These are phyloP conservation scores for Syncephalastrum sp. DNA, from an alignment of 371 early-diverging fungal genomes.

Conservation along the genomic window DNA sequence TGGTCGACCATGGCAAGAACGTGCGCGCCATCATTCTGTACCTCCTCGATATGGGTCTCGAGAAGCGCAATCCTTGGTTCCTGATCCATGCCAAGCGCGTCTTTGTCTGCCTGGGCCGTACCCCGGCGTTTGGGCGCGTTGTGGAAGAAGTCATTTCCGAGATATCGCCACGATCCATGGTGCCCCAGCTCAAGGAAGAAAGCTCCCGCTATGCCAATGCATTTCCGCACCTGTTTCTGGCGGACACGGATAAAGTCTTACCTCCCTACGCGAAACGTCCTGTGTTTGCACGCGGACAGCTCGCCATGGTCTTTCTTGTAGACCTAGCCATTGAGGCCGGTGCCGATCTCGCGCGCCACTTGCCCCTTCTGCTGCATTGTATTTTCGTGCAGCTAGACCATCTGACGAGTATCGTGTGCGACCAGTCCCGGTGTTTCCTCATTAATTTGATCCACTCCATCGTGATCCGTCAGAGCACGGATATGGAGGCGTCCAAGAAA, in stretches of 20 bases:
- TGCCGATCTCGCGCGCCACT: conserved; percentile 62
- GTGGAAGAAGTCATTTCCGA: conserved; percentile 65
- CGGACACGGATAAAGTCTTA: conserved; percentile 69
- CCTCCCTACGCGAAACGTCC: conserved; percentile 68
- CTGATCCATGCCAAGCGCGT: conserved; percentile 79
- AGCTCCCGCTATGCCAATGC: conserved; percentile 42
- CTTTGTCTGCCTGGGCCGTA: conserved; percentile 77
- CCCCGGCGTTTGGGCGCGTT: conserved; percentile 57
- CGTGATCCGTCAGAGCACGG: conserved; percentile 59
- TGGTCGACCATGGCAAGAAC: conserved; percentile 69
- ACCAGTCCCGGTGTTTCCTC: conserved; percentile 78
- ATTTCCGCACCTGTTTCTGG: conserved; percentile 52
- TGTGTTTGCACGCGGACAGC: conserved; percentile 75
- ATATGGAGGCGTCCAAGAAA: conserved; percentile 53
- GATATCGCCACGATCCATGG: conserved; percentile 78
- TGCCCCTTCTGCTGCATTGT: conserved; percentile 75
- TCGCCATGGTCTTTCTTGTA: conserved; percentile 77
- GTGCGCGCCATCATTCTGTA: conserved; percentile 72
- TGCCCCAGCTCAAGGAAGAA: conserved; percentile 61
- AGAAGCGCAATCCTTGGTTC: conserved; percentile 78
- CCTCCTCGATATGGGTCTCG: conserved; percentile 70
- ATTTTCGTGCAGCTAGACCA: conserved; percentile 83
- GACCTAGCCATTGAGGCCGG: conserved; percentile 81
- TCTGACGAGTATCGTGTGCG: conserved; percentile 73
- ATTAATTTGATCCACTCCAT: conserved; percentile 80